Base-by-base conservation (phyloP, 768 basidiomycete species). In the Boletus patriciae region DNA sequence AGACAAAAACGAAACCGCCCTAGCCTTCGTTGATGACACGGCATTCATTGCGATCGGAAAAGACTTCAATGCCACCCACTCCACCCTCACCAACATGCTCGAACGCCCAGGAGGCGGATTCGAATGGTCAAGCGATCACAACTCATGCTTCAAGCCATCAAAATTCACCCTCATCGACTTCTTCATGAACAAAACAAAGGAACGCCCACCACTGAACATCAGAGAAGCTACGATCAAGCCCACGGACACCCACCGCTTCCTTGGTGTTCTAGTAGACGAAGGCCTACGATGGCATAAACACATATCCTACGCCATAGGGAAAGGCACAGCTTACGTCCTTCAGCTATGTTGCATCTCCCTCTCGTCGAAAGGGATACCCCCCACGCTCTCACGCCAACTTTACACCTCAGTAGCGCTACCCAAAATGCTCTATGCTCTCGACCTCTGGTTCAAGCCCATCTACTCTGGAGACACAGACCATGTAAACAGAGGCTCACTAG, bases 21-120 rank as follows among this genome's bases (percentile, higher is more conserved):
- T 69, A 6, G 70, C 66, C 0, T 77, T 73, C 36, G 66, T 76
- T 0, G 68, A 77, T 33, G 64, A 77, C 47, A 63, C 60, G 0
- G 66, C 62, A 2, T 53, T 74, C 1, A 13, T 76, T 0, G 74
- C 72, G 0, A 51, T 58, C 2, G 70, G 66, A 0, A 52, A 65
- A 0, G 52, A 31, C 18, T 72, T 77, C 12, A n/a, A 36, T 0
- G 61, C 63, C 0, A 68, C 69, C 0, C 63, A 66, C 27, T 3
- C 1, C 0, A 69, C 15, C 0, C 50, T 77, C 0, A 31, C 43
- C 4, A 27, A 61, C 33, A 68, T 78, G 58, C 67, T 78, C 42
- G 52, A 66, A 4, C 0, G 58, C 0, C 3, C 3, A 50, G 46
- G 34, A 0, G 65, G 62, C 4, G 25, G 55, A 0, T 63, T 27